Conservation (phyloP, 108 stramenopile species). For the Mediolabrus comicus region DNA sequence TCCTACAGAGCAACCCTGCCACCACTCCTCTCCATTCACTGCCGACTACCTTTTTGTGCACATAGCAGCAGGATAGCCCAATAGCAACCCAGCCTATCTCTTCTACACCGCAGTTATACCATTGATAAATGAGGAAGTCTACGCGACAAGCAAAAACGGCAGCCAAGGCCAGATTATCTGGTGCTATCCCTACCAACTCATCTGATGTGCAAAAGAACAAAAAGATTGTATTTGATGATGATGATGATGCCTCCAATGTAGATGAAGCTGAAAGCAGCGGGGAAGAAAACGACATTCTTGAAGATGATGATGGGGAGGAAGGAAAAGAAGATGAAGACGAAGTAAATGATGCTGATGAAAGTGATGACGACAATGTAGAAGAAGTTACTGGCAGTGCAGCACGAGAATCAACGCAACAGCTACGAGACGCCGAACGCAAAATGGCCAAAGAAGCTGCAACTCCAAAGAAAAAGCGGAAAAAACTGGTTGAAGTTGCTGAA, state of each 20-base stretch:
- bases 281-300: conserved; percentile 1
- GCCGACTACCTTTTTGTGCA: not conserved
- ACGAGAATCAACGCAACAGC: conserved; percentile 35
- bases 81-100: not conserved
- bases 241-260: not conserved
- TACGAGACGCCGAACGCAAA: conserved; percentile 32
- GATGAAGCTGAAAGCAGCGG: not conserved
- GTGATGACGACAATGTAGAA: conserved; percentile 33
- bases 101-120: not conserved
- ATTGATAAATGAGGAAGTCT: not conserved
- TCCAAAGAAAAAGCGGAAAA: conserved; percentile 38
- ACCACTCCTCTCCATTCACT: no score
- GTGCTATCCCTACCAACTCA: conserved; percentile 24
- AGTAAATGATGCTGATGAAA: not conserved
- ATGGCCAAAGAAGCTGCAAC: conserved; percentile 11
- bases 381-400: conserved; percentile 35
- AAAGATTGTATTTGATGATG: conserved; percentile 32
- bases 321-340: not conserved
- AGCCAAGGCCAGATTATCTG: conserved; percentile 35
- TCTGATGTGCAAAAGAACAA: conserved; percentile 23
- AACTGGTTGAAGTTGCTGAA: conserved; percentile 8
- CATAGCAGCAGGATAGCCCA: not conserved
- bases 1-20: no score
- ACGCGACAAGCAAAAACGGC: conserved; percentile 20
- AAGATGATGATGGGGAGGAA: not conserved